Evolutionary conservation across 352 stramenopile species (phyloP), one percentile per base, ranked within the genome.

Genomic region (Phytophthora ohioensis): DNA sequence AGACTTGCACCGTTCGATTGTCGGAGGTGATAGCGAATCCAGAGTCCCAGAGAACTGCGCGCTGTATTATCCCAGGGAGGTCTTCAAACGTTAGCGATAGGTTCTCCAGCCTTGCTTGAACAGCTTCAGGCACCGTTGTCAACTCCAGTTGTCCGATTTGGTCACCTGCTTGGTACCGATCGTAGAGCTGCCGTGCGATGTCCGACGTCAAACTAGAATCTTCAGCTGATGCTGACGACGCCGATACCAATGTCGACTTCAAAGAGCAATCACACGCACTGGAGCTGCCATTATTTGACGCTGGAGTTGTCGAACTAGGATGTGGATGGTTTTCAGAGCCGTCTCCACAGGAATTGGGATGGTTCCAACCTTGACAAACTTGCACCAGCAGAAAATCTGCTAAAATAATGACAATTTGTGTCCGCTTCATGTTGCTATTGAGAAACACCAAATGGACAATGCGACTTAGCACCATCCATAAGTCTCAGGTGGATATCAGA

Each of bases 11-110:
- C 1, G 51, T 58, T 3, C 12, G 57, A 17, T 64, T n/a, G 36
- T 71, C 48, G 2, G 41, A 45, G 15, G 59, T 58, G 45, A 78
- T 52, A 21, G 34, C 59, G 43, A 79, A 71, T 35, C 75, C 75
- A 34, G 72, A 69, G 52, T 82, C 75, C 75, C 75, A 82, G 0
- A 80, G 55, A 5, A 82, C 31, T 15, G 75, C 71, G 9, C 72
- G 72, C 21, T 82, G 75, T 32, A 79, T 49, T 27, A 74, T 30
- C 13, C 67, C 71, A 5, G 69, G 69, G 7, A 80, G 59, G 6
- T 75, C 61, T 13, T 66, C 42, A 41, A 75, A 80, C 12, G 12
- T 35, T 30, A 65, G 6, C 4, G 68, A 76, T 5, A 64, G 5
- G 51, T 57, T 69, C 17, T 67, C 54, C 7, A 77, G 41, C 11